These are phyloP conservation scores for Uronychia setigera DNA, from an alignment of 73 alveolate species.

Conservation along the genomic window DNA sequence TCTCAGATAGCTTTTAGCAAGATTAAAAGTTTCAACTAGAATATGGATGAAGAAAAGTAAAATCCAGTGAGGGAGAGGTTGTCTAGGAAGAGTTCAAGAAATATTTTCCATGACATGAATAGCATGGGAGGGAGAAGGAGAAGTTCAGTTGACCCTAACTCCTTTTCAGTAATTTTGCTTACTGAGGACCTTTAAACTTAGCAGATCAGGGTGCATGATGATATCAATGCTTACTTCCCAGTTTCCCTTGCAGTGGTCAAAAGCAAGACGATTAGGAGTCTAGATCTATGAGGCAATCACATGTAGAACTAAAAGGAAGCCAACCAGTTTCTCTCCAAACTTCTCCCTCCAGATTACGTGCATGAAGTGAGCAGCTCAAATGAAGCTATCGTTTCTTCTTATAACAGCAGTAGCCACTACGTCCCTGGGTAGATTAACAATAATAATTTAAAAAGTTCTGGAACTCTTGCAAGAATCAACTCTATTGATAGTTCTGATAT, in stretches of 20 bases:
- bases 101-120: too few species aligned
- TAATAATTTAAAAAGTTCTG: too few species aligned
- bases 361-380: background rate
- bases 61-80: background rate
- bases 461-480: too few species aligned
- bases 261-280: background rate
- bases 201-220: background rate
- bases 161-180: background rate
- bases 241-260: background rate
- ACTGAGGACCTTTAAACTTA: background rate
- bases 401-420: too few species aligned
- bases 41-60: background rate
- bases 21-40: background rate
- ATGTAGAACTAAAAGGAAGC: too few species aligned
- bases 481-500: too few species aligned
- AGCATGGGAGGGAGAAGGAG: background rate
- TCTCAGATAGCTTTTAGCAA: background rate
- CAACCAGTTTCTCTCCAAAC: background rate
- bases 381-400: background rate
- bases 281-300: background rate
- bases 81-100: background rate
- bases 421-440: too few species aligned
- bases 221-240: background rate
- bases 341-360: background rate
- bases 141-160: background rate